These are phyloP conservation scores for Umbilicaria muhlenbergii DNA, from an alignment of 495 filamentous ascomycete species.

Conservation along the genomic window DNA sequence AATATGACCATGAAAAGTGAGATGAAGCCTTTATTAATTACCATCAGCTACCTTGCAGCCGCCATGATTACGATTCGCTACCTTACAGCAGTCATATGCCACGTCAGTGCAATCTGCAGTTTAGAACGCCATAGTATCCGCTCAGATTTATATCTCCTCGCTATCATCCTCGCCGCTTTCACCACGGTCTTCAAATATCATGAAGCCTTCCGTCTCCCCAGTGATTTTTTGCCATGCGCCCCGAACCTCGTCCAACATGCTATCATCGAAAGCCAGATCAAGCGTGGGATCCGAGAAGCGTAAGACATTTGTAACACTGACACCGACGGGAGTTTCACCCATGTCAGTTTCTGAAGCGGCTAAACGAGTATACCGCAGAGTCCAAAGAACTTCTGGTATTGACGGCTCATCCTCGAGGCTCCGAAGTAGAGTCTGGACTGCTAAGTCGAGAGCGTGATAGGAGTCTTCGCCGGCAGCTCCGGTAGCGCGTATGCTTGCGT, in stretches of 20 bases:
- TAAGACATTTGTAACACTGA: constrained; percentile 11
- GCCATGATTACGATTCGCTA: too few species aligned
- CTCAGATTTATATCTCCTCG: not conserved
- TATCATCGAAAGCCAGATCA: constrained; percentile 57
- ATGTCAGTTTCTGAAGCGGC: too few species aligned
- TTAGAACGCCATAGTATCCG: too few species aligned
- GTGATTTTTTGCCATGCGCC: constrained; percentile 47
- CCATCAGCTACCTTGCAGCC: too few species aligned
- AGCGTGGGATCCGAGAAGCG: constrained; percentile 37
- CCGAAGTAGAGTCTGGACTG: not conserved
- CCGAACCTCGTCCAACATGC: constrained; percentile 40
- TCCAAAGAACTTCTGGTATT: not conserved
- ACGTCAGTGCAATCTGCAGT: too few species aligned
- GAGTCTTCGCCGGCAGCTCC: constrained; percentile 9
- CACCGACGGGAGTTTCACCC: too few species aligned
- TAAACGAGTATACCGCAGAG: too few species aligned
- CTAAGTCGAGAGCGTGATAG: constrained; percentile 16
- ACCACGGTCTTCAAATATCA: constrained; percentile 45
- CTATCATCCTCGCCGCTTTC: constrained; percentile 31
- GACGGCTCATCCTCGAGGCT: not conserved
- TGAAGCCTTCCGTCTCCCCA: constrained; percentile 42
- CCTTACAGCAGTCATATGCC: too few species aligned
- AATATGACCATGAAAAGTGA: too few species aligned
- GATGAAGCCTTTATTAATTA: too few species aligned
- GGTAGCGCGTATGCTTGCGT: constrained; percentile 34